Base-by-base conservation (phyloP, 2,329 filamentous ascomycete genomes). In the Xylariales sp. region DNA sequence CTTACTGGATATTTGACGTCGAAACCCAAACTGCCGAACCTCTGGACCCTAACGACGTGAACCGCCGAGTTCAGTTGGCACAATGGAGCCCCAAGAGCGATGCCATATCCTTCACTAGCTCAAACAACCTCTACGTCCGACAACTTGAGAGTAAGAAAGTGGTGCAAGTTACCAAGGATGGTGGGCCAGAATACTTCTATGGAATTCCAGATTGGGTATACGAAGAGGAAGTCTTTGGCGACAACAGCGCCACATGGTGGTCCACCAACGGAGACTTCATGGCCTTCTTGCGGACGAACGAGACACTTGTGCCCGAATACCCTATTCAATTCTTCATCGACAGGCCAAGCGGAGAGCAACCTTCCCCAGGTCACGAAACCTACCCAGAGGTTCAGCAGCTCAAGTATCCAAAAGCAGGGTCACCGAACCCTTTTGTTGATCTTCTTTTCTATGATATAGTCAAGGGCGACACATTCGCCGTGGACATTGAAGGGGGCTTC, bases 181-280 rank as follows among this genome's bases (percentile, higher is more conserved):
- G 97, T 12, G 93, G 95, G 0, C 84, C 89, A 0, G 90, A 98
- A 73, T 89, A 96, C 67, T 99, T 99, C 80, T 97, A 99, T 75
- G 96, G 96, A 18, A 89, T 97, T 23, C 96, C 96, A 0, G 97
- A 99, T 79, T 99, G 96, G 96, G 96, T 98, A 0, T 97, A 97
- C 75, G 93, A 97, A 78, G 85, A 87, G 71, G 93, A 97, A 78
- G 93, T 97, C 3, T 93, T 98, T 69, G 80, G 83, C 14, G 91
- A 88, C 1, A 92, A 93, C 73, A 93, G 88, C 69, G 95, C 93
- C 5, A 97, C 94, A 0, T 99, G 97, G 96, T 99, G 94, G 94
- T 95, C 93, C 41, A 87, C 90, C 43, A 93, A 97, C 78, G 96
- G 94, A 59, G 91, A 93, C 74, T 97, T 92, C 77, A 82, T 99